These are phyloP conservation scores for Metschnikowia corniflorae DNA, from an alignment of 805 yeast species.

Conservation along the genomic window DNA sequence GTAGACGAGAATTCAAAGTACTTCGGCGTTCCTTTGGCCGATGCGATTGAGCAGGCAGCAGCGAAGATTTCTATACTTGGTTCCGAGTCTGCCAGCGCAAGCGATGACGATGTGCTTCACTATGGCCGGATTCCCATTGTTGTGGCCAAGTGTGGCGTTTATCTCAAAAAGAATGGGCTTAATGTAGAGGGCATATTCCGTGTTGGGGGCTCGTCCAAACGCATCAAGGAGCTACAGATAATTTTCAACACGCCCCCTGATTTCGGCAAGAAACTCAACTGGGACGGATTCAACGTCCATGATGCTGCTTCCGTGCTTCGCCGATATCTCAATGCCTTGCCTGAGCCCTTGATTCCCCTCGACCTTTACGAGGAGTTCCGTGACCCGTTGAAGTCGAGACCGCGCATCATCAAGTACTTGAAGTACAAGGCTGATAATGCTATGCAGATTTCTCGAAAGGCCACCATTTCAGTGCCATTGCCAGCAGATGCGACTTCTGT, in stretches of 20 bases:
- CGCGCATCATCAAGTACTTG: constrained; percentile 63
- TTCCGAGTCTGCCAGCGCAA: constrained; percentile 26
- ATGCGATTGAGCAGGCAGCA: constrained; percentile 70
- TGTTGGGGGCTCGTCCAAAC: constrained; percentile 84
- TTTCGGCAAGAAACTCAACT: constrained; percentile 80
- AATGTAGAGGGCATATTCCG: constrained; percentile 89
- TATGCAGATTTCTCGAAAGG: background rate
- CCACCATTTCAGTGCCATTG: background rate
- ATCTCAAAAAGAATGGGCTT: constrained; percentile 70
- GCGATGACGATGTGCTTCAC: constrained; percentile 58
- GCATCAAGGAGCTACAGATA: constrained; percentile 81
- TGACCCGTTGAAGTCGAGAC: constrained; percentile 62
- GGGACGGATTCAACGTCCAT: constrained; percentile 95
- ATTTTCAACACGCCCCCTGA: constrained; percentile 84
- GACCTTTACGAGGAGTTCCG: constrained; percentile 73
- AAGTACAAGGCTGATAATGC: constrained; percentile 50
- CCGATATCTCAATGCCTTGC: constrained; percentile 79
- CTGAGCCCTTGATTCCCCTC: constrained; percentile 89
- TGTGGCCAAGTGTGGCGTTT: constrained; percentile 94
- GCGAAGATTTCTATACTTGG: constrained; percentile 68
- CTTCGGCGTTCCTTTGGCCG: constrained; percentile 76
- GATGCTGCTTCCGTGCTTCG: constrained; percentile 92
- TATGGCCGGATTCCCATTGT: constrained; percentile 90
- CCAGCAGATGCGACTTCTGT: background rate
- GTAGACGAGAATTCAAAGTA: constrained; percentile 50